A percentile compares a stretch with the other conserved stretches of the same genome.
Conservation (phyloP, 2,329 filamentous ascomycete genomes). For the Periconia sp. region DNA sequence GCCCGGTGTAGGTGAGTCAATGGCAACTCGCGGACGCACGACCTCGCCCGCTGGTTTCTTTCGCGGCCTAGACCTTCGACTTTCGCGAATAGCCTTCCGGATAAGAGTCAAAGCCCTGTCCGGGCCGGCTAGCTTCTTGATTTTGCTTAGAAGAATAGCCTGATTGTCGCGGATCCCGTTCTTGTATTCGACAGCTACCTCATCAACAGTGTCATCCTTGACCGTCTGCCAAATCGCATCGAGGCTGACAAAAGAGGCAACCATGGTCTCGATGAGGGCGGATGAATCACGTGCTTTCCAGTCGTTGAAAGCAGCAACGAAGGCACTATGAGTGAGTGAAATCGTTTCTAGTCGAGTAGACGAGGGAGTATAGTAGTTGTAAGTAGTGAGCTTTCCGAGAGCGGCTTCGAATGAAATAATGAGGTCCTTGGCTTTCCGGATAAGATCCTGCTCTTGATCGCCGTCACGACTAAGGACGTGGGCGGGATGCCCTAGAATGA, state of each 20-base stretch:
- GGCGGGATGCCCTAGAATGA: conserved; percentile 79
- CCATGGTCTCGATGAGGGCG: conserved; percentile 80
- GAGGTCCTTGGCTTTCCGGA: conserved; percentile 77
- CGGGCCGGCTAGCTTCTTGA: conserved; percentile 76
- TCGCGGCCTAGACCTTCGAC: conserved; percentile 67
- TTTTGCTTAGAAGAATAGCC: conserved; percentile 76
- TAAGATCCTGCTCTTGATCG: conserved; percentile 72
- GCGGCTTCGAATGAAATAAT: conserved; percentile 80
- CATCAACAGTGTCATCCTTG: conserved; percentile 76
- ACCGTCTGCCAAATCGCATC: conserved; percentile 85
- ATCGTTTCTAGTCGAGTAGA: conserved; percentile 67
- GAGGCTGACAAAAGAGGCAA: conserved; percentile 84
- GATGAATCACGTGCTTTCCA: conserved; percentile 85
- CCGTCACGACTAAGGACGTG: conserved; percentile 79
- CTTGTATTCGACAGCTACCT: conserved; percentile 76
- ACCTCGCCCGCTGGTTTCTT: conserved; percentile 71
- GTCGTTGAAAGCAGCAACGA: conserved; percentile 78
- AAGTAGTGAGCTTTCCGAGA: conserved; percentile 67
- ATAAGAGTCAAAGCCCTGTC: conserved; percentile 75
- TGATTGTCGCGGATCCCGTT: conserved; percentile 84
- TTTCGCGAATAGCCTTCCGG: conserved; percentile 74
- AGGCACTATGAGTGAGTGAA: conserved; percentile 73
- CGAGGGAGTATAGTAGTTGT: conserved; percentile 71
- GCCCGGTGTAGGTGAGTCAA: conserved; percentile 42
- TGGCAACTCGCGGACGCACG: conserved; percentile 71